Evolutionary conservation across 768 basidiomycete genomes (phyloP).

Genomic region (Botryobasidium botryosum): DNA sequence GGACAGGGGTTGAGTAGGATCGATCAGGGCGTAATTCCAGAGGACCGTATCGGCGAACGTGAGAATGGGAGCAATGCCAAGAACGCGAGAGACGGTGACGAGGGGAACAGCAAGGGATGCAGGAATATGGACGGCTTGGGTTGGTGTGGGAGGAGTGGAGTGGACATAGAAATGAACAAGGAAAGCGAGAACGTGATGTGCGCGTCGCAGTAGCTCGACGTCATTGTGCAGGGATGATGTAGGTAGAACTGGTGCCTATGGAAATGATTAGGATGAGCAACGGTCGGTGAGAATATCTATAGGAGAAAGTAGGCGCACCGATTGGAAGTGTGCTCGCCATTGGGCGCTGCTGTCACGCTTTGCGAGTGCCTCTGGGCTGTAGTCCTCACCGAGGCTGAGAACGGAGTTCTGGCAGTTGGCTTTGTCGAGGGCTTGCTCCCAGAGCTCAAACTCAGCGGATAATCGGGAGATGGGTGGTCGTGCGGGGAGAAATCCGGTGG

Average conservation of each 20-base stretch:
- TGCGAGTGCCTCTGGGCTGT: slow-evolving; percentile 8
- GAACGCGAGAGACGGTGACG: slow-evolving; percentile 44
- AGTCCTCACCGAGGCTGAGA: slow-evolving; percentile 10
- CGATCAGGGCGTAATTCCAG: slow-evolving; percentile 19
- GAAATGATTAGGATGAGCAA: slow-evolving; percentile 1
- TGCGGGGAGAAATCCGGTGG: slow-evolving; percentile 9
- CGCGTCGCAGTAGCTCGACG: slow-evolving; percentile 5
- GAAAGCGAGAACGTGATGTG: slow-evolving; percentile 11
- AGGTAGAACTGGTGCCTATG: slow-evolving; percentile 8
- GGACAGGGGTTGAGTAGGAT: slow-evolving; percentile 4
- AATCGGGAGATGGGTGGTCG: slow-evolving; percentile 2
- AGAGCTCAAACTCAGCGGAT: slow-evolving; percentile 2
- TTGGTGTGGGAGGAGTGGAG: slow-evolving; percentile 16
- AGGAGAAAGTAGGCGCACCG: slow-evolving; percentile 6
- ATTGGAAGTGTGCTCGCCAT: slow-evolving; percentile 9
- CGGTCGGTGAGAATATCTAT: background rate
- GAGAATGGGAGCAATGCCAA: slow-evolving; percentile 72
- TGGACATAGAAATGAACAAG: slow-evolving; percentile 13
- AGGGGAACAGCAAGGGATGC: slow-evolving; percentile 55
- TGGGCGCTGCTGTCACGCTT: slow-evolving; percentile 7
- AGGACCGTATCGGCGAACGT: slow-evolving; percentile 88
- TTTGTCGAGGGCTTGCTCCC: slow-evolving; percentile 6
- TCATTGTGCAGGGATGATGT: slow-evolving; percentile 5
- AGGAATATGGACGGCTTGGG: slow-evolving; percentile 43
- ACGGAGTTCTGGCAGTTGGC: slow-evolving; percentile 8